Conservation (phyloP, 2,329 filamentous ascomycete genomes). For the Aureobasidium mangrovei region DNA sequence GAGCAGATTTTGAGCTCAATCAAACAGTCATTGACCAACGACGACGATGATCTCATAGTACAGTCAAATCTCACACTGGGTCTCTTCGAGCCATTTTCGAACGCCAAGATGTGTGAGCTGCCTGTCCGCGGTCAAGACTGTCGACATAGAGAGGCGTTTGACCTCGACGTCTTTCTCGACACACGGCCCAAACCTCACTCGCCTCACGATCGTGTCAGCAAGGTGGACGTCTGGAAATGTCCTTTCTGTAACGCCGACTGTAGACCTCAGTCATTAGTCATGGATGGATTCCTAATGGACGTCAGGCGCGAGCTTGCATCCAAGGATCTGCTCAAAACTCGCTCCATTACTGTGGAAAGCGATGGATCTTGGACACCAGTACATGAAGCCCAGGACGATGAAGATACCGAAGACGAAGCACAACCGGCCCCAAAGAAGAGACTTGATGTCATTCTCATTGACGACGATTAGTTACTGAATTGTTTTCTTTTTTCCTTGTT, state of each 20-base stretch:
- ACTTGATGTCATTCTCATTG: background rate
- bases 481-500: background rate
- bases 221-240: slow-evolving; percentile 72
- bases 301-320: slow-evolving; percentile 50
- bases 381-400: background rate
- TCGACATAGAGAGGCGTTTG: slow-evolving; percentile 78
- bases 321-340: slow-evolving; percentile 39
- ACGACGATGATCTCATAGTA: slow-evolving; percentile 40
- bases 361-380: slow-evolving; percentile 54
- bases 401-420: background rate
- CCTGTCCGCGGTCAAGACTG: slow-evolving; percentile 67
- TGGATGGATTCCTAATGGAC: slow-evolving; percentile 64
- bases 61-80: slow-evolving; percentile 34
- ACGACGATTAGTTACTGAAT: background rate
- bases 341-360: slow-evolving; percentile 53
- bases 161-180: slow-evolving; percentile 70
- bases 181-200: slow-evolving; percentile 45
- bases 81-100: slow-evolving; percentile 40
- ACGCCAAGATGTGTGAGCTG: slow-evolving; percentile 48
- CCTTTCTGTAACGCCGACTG: slow-evolving; percentile 74
- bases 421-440: background rate
- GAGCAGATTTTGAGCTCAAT: slow-evolving; percentile 51
- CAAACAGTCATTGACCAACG: slow-evolving; percentile 36
- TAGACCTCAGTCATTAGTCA: slow-evolving; percentile 58
- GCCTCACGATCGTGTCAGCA: slow-evolving; percentile 26